Conservation (phyloP, 164 flowering plant species). For the Cinnamomum chago region DNA sequence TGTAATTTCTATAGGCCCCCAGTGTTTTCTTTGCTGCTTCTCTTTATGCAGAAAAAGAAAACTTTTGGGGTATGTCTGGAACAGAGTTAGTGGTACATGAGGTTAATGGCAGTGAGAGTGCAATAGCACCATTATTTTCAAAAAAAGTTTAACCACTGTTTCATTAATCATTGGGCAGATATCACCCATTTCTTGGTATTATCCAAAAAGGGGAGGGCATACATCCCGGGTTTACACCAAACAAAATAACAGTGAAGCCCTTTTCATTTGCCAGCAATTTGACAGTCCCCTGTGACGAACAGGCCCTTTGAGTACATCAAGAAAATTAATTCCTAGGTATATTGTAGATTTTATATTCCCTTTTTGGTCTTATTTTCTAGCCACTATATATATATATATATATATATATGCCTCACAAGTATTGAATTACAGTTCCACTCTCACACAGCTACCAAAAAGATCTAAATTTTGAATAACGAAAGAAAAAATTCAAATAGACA, state of each 20-base stretch:
- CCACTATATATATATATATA: neutral
- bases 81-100: too few relatives aligned
- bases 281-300: neutral
- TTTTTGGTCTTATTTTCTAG: neutral
- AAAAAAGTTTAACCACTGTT: too few relatives aligned
- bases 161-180: too few relatives aligned
- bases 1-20: too few relatives aligned
- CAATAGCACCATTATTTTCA: too few relatives aligned
- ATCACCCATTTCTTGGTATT: too few relatives aligned
- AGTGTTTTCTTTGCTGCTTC: too few relatives aligned
- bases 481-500: too few relatives aligned
- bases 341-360: too few relatives aligned
- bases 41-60: too few relatives aligned
- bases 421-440: neutral
- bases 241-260: neutral
- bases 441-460: neutral
- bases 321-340: neutral
- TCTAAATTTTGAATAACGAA: neutral
- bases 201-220: neutral
- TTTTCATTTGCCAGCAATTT: neutral
- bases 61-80: too few relatives aligned
- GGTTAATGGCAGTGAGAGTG: neutral
- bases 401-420: neutral
- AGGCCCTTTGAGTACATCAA: neutral
- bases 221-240: neutral